Evolutionary conservation across 257 asterid genomes (phyloP).

Genomic region (Solanum etuberosum): DNA sequence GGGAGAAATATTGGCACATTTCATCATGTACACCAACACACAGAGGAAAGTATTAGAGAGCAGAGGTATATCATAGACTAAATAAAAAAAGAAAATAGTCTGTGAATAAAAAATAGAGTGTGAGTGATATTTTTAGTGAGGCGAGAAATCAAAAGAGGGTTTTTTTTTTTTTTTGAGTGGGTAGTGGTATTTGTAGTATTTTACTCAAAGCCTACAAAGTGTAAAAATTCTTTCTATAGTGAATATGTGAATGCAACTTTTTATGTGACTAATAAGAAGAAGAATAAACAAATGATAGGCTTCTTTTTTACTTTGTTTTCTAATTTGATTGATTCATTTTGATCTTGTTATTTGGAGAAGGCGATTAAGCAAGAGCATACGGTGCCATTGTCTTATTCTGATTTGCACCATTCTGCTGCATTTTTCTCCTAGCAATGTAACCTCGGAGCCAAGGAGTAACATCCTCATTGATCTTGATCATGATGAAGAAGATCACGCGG

Average conservation of each 20-base stretch:
- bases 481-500: constrained; percentile 71
- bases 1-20: background rate
- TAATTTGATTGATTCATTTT: background rate
- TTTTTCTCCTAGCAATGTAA: constrained; percentile 72
- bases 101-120: too few relatives aligned
- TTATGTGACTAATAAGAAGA: too few relatives aligned
- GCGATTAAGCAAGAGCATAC: constrained; percentile 71
- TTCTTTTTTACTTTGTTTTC: background rate
- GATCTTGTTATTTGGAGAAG: constrained; percentile 38
- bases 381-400: constrained; percentile 31
- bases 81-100: too few relatives aligned
- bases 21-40: background rate
- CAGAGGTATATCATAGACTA: background rate
- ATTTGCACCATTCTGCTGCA: constrained; percentile 46
- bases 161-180: background rate
- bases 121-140: background rate
- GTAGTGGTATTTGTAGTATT: background rate
- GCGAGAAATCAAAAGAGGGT: background rate
- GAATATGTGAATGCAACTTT: background rate
- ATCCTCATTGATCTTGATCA: constrained; percentile 87
- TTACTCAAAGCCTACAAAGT: background rate
- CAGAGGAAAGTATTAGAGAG: background rate
- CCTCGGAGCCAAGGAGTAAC: constrained; percentile 94
- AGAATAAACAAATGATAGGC: background rate
- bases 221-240: background rate